Percentiles rank a stretch among this genome's conserved stretches.
Evolutionary conservation across 257 asterid species (phyloP).

Genomic region (Solanum raphanifolium): DNA sequence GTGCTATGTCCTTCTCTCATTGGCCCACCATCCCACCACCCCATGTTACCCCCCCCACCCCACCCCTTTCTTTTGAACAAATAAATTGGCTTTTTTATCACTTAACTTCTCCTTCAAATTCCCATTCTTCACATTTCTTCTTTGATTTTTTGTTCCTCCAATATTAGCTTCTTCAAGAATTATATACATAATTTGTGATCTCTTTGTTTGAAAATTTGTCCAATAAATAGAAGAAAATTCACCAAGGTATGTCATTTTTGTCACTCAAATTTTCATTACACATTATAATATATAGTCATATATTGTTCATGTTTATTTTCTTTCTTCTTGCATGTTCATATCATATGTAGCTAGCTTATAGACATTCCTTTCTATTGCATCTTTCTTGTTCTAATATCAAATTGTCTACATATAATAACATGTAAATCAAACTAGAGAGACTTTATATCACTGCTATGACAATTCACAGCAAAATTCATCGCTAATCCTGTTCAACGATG

Average conservation of each 20-base stretch:
- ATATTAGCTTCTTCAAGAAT: neutral
- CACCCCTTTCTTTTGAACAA: conserved; percentile 21
- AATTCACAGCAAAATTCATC: neutral
- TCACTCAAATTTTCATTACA: neutral
- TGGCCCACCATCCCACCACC: conserved; percentile 55
- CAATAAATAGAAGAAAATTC: neutral
- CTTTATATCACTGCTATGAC: neutral
- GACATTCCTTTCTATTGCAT: neutral
- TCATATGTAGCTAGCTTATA: neutral
- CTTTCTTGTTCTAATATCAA: neutral
- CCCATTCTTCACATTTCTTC: neutral
- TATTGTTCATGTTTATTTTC: neutral
- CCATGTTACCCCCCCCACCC: neutral
- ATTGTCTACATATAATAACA: neutral
- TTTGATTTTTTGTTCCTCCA: neutral
- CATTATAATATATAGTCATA: neutral
- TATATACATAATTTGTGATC: neutral
- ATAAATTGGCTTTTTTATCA: conserved; percentile 46
- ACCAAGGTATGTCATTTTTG: neutral
- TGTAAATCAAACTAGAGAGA: neutral
- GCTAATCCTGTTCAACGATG: neutral
- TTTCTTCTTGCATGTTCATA: neutral
- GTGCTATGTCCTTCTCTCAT: conserved; percentile 66
- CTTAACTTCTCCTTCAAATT: conserved; percentile 11
- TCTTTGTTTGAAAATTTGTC: neutral